Evolutionary conservation across 805 yeast species (phyloP), one percentile per base, ranked within the genome.

Genomic region (Danielia reshetovae): DNA sequence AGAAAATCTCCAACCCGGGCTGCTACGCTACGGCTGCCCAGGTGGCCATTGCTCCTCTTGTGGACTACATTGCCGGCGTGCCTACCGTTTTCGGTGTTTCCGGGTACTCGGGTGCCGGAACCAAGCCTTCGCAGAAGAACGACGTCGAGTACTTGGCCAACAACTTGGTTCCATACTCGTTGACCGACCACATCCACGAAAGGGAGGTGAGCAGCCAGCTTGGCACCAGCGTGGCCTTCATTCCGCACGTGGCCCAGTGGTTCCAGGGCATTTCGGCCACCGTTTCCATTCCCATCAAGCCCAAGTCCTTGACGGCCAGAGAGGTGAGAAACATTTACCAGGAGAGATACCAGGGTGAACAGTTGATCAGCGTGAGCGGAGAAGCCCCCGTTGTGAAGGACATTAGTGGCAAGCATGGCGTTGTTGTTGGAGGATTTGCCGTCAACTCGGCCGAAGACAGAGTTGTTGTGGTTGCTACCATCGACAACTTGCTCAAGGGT

Each of bases 11-110:
- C 4, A 93, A 93, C 65, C 99, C 99, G 2, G 99, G 98, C 30
- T 93, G 99, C 70, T 93, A 89, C 59, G 97, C 98, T n/a, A 93
- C 99, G 29, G 97, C 94, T 39, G 93, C 97, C 10, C 97, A 93
- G 69, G 64, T 88, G 17, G 89, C 95, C 10, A 81, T 93, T 56
- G 80, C 90, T 30, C 99, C 98, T 23, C 68, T 93, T 50, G 62
- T 74, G n/a, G 77, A 79, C 31, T 75, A 75, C 52, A 69, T 79
- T 26, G 63, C 68, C 10, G 93, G 93, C 23, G 68, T 73, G 18
- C 97, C 99, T 33, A 69, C 87, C 3, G 72, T 90, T 9, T 93
- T 93, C 57, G 98, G 98, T 55, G 93, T 93, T 22, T 86, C 96
- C 31, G 99, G 99, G 32, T 93, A 90, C 60, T 93, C 98, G 9